Evolutionary conservation across 352 stramenopile species (phyloP).

Genomic region (Phytophthora cactorum): DNA sequence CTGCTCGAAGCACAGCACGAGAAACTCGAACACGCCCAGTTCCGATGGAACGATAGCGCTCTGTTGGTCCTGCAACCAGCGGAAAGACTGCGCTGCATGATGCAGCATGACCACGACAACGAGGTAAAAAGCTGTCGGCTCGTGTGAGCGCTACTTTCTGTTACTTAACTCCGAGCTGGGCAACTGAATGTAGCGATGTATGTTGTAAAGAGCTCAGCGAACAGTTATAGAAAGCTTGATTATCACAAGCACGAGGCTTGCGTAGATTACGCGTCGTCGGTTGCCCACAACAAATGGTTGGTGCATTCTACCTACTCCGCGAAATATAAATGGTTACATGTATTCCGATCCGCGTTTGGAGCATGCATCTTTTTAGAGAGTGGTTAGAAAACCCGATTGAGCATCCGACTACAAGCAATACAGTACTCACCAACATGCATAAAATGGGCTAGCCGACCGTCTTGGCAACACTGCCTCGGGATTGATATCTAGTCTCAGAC

Average conservation of each 20-base stretch:
- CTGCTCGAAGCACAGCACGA: constrained; percentile 44
- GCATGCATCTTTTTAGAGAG: too few species aligned
- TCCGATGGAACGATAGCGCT: constrained; percentile 30
- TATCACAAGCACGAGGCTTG: constrained; percentile 1
- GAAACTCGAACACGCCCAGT: constrained; percentile 40
- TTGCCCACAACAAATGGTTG: neutral
- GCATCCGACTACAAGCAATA: too few species aligned
- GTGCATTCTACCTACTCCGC: too few species aligned
- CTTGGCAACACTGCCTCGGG: too few species aligned
- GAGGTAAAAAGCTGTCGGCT: neutral
- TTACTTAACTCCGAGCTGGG: neutral
- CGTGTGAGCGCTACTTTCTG: neutral
- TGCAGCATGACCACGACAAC: constrained; percentile 24
- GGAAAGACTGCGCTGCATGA: constrained; percentile 24
- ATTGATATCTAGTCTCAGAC: too few species aligned
- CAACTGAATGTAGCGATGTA: neutral
- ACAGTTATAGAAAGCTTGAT: constrained; percentile 1
- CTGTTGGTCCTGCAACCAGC: constrained; percentile 33
- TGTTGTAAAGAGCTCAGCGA: neutral
- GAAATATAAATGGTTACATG: too few species aligned
- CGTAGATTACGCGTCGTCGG: constrained; percentile 3
- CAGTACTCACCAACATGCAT: too few species aligned
- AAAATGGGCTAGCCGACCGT: too few species aligned
- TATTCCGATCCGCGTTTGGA: too few species aligned
- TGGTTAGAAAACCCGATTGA: too few species aligned